Evolutionary conservation across 2,329 filamentous ascomycete genomes (phyloP), one percentile per base, ranked within the genome.

Genomic region (Pseudogymnoascus sp.): DNA sequence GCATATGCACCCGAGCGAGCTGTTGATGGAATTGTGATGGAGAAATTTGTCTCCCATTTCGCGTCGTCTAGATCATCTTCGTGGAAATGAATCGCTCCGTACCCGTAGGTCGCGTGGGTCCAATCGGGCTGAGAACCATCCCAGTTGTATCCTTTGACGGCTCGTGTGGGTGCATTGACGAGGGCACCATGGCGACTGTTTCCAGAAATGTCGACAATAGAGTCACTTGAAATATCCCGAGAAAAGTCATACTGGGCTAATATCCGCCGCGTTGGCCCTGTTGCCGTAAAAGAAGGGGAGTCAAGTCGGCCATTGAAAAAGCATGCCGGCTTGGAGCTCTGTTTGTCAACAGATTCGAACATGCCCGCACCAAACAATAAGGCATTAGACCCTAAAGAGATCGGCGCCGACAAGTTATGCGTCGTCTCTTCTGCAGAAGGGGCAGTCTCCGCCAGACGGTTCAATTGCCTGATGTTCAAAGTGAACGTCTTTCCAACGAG

Each of bases 61-160:
- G 75, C 74, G 66, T 76, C 75, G 64, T 76, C 74, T 6, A 75
- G 62, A 62, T 76, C 74, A 60, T 76, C 74, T 18, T 76, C 74
- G 63, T 76, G 74, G 65, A 76, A 76, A 62, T 76, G 74, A 45
- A 76, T 76, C 1, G 74, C 74, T 6, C 74, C 73, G 62, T 74
- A 75, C 0, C 74, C 74, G 36, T 69, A 73, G 29, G 66, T 67
- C 1, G 74, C 73, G 26, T 68, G 64, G 21, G 69, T 75, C 74
- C 74, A 76, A 62, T 73, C 71, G 4, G 63, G 60, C 40, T 73
- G 69, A 11, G 67, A 67, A 4, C 68, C 71, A 54, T 76, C 72
- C 70, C 72, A 76, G 63, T 75, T 67, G 57, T 74, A 64, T 3
- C 74, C 73, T 21, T 66, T 71, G 14, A 76, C 72, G 1, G 68